phyloP scores from a whole-genome alignment of 192 early-diverging fungal genomes.

The Backusella morwellensis region DNA sequence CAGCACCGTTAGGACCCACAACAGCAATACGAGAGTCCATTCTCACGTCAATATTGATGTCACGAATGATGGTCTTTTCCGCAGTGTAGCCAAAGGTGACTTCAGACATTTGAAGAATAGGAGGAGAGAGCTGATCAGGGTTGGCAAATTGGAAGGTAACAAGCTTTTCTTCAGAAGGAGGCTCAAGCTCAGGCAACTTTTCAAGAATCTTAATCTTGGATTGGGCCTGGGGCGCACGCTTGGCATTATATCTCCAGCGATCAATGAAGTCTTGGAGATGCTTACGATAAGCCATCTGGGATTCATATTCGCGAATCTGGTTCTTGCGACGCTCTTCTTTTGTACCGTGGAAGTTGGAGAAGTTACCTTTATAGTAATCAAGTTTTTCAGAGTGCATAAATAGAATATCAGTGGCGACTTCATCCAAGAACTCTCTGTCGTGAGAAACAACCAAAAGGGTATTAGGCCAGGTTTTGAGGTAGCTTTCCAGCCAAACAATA shows the following conservation, averaged over 20 bases:
- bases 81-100: slow-evolving; percentile 88
- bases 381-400: slow-evolving; percentile 92
- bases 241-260: slow-evolving; percentile 99
- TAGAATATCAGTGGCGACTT: slow-evolving; percentile 95
- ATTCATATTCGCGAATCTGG: slow-evolving; percentile 93
- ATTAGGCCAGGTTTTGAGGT: slow-evolving; percentile 87
- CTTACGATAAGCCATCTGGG: slow-evolving; percentile 89
- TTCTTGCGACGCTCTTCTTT: slow-evolving; percentile 89
- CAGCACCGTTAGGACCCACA: slow-evolving; percentile 98
- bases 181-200: slow-evolving; percentile 89
- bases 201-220: slow-evolving; percentile 97
- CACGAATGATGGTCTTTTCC: slow-evolving; percentile 75
- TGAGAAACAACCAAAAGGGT: slow-evolving; percentile 96
- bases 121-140: slow-evolving; percentile 92
- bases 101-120: slow-evolving; percentile 93
- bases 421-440: slow-evolving; percentile 97
- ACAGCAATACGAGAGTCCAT: slow-evolving; percentile 98
- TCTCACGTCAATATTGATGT: slow-evolving; percentile 91
- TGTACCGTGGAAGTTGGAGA: slow-evolving; percentile 84
- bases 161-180: slow-evolving; percentile 76
- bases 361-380: slow-evolving; percentile 97
- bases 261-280: slow-evolving; percentile 99
- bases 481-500: slow-evolving; percentile 97
- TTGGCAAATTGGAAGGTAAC: slow-evolving; percentile 91
- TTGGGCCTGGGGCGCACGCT: slow-evolving; percentile 95